Percentiles rank a stretch among this genome's conserved stretches.
Conservation (phyloP, 1,139 yeast genomes). For the Groenewaldozyma sp. region DNA sequence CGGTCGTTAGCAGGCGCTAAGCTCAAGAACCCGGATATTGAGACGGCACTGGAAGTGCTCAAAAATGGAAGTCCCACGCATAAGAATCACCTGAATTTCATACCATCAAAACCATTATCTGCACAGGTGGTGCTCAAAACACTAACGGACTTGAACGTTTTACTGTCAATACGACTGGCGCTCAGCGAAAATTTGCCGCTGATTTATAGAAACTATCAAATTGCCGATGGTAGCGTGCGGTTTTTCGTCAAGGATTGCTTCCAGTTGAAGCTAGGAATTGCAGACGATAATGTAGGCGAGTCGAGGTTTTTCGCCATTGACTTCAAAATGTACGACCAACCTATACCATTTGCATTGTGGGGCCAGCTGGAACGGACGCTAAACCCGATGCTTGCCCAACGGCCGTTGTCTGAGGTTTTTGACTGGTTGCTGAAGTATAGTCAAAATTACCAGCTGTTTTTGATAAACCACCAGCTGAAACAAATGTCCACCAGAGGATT, state of each 20-base stretch:
- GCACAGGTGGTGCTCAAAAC: slow-evolving; percentile 53
- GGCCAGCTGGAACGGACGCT: slow-evolving; percentile 45
- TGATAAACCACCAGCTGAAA: slow-evolving; percentile 56
- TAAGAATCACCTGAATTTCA: slow-evolving; percentile 55
- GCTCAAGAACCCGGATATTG: slow-evolving; percentile 78
- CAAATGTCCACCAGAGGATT: slow-evolving; percentile 42
- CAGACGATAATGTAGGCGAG: slow-evolving; percentile 48
- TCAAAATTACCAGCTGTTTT: slow-evolving; percentile 61
- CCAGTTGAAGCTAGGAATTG: slow-evolving; percentile 60
- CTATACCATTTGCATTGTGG: slow-evolving; percentile 20
- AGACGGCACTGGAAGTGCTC: slow-evolving; percentile 79
- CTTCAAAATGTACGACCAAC: neutral
- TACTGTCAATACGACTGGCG: slow-evolving; percentile 69
- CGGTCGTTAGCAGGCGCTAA: slow-evolving; percentile 73
- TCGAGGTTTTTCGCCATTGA: slow-evolving; percentile 69
- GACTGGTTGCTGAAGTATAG: slow-evolving; percentile 63
- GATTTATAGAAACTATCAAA: slow-evolving; percentile 50
- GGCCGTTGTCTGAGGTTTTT: slow-evolving; percentile 52
- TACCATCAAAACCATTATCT: slow-evolving; percentile 43
- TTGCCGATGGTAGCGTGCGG: slow-evolving; percentile 68
- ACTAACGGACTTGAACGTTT: slow-evolving; percentile 60
- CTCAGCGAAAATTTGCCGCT: slow-evolving; percentile 51
- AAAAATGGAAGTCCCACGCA: slow-evolving; percentile 69
- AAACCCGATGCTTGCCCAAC: slow-evolving; percentile 46
- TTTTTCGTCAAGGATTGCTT: slow-evolving; percentile 60